Conservation (phyloP, 768 basidiomycete species). For the Phallus indusiatus region DNA sequence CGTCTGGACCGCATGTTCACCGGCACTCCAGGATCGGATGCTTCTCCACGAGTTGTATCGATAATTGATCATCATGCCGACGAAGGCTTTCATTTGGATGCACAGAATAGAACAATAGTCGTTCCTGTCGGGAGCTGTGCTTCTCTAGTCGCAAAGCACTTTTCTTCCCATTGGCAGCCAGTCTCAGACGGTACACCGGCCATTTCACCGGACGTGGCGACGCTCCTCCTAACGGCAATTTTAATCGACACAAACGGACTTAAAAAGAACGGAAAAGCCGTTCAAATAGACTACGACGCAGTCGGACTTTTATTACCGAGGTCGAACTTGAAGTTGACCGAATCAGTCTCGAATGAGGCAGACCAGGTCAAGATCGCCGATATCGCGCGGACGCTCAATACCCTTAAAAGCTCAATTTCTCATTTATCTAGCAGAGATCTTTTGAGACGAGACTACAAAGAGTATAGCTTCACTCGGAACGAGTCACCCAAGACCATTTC, state of each 20-base stretch:
- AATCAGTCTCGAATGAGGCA: constrained; percentile 11
- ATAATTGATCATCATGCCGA: constrained; percentile 92
- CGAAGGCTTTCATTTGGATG: constrained; percentile 56
- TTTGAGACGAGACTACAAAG: constrained; percentile 91
- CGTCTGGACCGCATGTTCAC: constrained; percentile 39
- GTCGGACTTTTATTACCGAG: constrained; percentile 54
- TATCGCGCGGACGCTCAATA: constrained; percentile 37
- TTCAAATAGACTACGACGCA: constrained; percentile 51
- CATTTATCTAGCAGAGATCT: constrained; percentile 66
- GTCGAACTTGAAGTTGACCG: constrained; percentile 33
- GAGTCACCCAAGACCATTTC: constrained; percentile 32
- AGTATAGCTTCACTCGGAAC: constrained; percentile 49
- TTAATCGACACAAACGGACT: constrained; percentile 83
- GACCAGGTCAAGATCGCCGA: constrained; percentile 33
- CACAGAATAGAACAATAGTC: constrained; percentile 56
- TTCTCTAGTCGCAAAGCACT: constrained; percentile 47
- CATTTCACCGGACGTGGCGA: constrained; percentile 55
- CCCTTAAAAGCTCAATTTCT: constrained; percentile 59
- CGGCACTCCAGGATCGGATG: constrained; percentile 22
- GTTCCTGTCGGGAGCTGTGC: constrained; percentile 71
- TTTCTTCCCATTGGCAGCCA: constrained; percentile 24
- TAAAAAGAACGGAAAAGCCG: constrained; percentile 69
- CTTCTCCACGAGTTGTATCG: constrained; percentile 48
- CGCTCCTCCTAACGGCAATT: constrained; percentile 71
- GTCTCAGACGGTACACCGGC: constrained; percentile 17